Base-by-base conservation (phyloP, 2,329 filamentous ascomycete species). In the Claviceps sp. region DNA sequence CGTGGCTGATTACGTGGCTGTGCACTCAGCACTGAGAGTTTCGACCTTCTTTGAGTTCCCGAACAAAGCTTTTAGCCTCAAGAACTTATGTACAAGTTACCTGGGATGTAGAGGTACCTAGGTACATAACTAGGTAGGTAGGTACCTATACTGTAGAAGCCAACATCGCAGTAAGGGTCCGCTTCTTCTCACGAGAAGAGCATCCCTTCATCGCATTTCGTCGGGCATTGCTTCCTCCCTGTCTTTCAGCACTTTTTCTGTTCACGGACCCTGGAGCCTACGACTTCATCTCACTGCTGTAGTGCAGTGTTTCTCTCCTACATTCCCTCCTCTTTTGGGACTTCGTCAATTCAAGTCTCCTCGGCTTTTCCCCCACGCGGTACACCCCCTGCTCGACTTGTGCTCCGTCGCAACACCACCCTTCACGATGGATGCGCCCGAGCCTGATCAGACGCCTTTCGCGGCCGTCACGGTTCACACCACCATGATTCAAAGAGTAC, bases 371-470 rank as follows among this genome's bases (percentile, higher is more conserved):
- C 4, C 40, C 34, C 46, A 47, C 9, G 14, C 7, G 23, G 2
- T 23, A n/a, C 36, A 34, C 17, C 34, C 29, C 34, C 43, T 17
- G 36, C 5, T 40, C 39, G n/a, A 38, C 26, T 29, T 38, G 47
- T 22, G 13, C 8, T 44, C 37, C 45, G 43, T 34, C 29, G 20
- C 29, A 37, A 16, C 23, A 37, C 20, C 20, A 11, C 23, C 23
- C 39, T 42, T 37, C 59, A 67, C 59, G 50, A 95, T 95, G 90
- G 88, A 96, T 74, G 82, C 82, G 62, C 78, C 83, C 56, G 88
- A 95, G 74, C 84, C 88, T 56, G 88, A 95, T 48, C 81, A 86
- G 73, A 95, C 88, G 69, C 88, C 90, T 72, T 96, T 95, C 72
- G 86, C 85, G 64, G 86, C 88, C 57, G 88, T 96, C 65, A 86